Base-by-base conservation (phyloP, 2,329 filamentous ascomycete genomes). In the Setomelanomma holmii region DNA sequence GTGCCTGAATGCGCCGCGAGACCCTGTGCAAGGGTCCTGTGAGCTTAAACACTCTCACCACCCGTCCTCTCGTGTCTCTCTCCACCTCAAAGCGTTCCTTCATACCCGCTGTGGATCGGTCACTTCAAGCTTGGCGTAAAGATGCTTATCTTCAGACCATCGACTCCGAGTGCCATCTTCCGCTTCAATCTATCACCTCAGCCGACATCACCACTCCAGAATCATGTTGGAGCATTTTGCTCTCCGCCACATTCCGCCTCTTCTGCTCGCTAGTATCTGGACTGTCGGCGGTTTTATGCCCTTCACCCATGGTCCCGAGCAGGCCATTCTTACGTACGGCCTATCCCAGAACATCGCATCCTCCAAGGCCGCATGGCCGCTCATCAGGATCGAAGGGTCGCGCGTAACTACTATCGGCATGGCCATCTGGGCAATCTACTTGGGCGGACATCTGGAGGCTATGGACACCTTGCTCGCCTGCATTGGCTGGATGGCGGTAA, bases 191-290 rank as follows among this genome's bases (percentile, higher is more conserved):
- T n/a, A n/a, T n/a, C n/a, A n/a, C n/a, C n/a, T n/a, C n/a, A n/a
- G n/a, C n/a, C n/a, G n/a, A n/a, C n/a, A n/a, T n/a, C n/a, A n/a
- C n/a, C n/a, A n/a, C n/a, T n/a, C n/a, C n/a, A n/a, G n/a, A 40
- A 51, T 41, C 22, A 58, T 58, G 51, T 35, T 54, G 17, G 50
- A 60, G 14, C 46, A 56, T 19, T 61, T 61, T 49, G 43, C 40
- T 24, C 50, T 38, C 12, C 33, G 58, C 8, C 56, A 64, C 43
- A 49, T 58, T 23, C 59, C 57, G 7, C 58, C 60, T 34, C 57
- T 63, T 24, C 49, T 61, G n/a, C 53, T 65, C 48, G 60, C 58
- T 30, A 61, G 46, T 16, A 53, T 55, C 51, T 55, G 47, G 34
- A 57, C 51, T 8, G 30, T 60, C 22, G 61, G 57, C 34, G 60